Evolutionary conservation across 176 grass and related monocot species (phyloP), one percentile per base, ranked within the genome.

Genomic region (Rhynchospora pubera): DNA sequence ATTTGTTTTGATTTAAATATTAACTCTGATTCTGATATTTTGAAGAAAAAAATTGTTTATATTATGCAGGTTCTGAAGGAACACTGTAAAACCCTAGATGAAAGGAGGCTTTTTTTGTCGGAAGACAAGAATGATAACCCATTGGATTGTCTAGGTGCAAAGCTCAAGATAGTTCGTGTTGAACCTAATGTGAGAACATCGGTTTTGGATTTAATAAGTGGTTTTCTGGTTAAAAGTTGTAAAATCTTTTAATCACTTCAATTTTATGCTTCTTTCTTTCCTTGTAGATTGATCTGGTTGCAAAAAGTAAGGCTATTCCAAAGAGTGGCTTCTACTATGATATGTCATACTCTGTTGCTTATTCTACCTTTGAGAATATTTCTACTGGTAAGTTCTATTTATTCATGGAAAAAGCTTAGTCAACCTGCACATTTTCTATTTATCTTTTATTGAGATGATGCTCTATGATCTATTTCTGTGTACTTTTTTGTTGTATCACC

Each of bases 111-210:
- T 61, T 98, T 98, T 26, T 90, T 98, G 58, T 98, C 89, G 0
- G 90, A 94, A 24, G 95, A 94, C 59, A 98, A 91, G 47, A 98
- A 98, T 58, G 90, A 94, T 5, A 98, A 98, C 74, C 44, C 78
- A 2, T 81, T 98, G 19, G 92, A 98, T 7, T 98, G 92, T 65
- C 84, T 98, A 0, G 91, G 90, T 0, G 58, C 86, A 0, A 98
- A 88, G 64, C 45, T 98, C 1, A 91, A 86, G 65, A 98, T 98
- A 53, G 32, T 84, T 8, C 64, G 78, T 23, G 79, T 90, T 45
- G 83, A 87, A 68, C 92, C 95, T 16, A 98, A 93, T 87, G 95
- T 98, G 88, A 86, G 89, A 75, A 62, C 42, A 78, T 53, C 28
- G 9, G 11, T 23, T 4, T 26, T 52, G 5, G 18, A 23, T 39